Percentiles rank a stretch among this genome's conserved stretches.
Evolutionary conservation across 1,284 basidiomycete genomes (phyloP).

Genomic region (Marasmius sp.): DNA sequence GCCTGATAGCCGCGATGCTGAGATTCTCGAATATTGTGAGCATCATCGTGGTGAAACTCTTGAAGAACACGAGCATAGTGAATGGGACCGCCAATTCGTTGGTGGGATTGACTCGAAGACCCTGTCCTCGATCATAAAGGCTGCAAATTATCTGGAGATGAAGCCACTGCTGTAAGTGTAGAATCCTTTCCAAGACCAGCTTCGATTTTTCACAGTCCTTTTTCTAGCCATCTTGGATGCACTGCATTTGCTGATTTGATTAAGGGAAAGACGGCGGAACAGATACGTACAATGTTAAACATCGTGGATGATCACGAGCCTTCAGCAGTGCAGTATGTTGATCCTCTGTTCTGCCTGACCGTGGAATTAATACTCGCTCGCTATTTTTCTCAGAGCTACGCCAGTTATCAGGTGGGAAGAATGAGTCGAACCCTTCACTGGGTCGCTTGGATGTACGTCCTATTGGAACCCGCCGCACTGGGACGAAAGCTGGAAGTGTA

Average conservation of each 20-base stretch:
- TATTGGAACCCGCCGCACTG: too few species aligned
- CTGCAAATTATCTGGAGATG: slow-evolving; percentile 99
- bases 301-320: slow-evolving; percentile 97
- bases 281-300: slow-evolving; percentile 96
- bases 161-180: slow-evolving; percentile 88
- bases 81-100: slow-evolving; percentile 99
- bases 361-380: too few species aligned
- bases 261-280: slow-evolving; percentile 96
- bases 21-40: slow-evolving; percentile 99
- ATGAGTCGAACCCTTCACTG: too few species aligned
- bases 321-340: slow-evolving; percentile 80
- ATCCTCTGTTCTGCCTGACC: too few species aligned
- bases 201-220: neutral
- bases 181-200: neutral
- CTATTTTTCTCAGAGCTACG: too few species aligned
- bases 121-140: slow-evolving; percentile 99
- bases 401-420: too few species aligned
- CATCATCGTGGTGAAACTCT: slow-evolving; percentile 97
- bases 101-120: slow-evolving; percentile 90
- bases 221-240: slow-evolving; percentile 92
- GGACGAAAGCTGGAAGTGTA: too few species aligned
- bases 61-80: slow-evolving; percentile 76
- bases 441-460: too few species aligned
- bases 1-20: neutral
- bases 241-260: slow-evolving; percentile 99